Conservation (phyloP, 179 eudicot genomes). For the Spinacia oleracea region DNA sequence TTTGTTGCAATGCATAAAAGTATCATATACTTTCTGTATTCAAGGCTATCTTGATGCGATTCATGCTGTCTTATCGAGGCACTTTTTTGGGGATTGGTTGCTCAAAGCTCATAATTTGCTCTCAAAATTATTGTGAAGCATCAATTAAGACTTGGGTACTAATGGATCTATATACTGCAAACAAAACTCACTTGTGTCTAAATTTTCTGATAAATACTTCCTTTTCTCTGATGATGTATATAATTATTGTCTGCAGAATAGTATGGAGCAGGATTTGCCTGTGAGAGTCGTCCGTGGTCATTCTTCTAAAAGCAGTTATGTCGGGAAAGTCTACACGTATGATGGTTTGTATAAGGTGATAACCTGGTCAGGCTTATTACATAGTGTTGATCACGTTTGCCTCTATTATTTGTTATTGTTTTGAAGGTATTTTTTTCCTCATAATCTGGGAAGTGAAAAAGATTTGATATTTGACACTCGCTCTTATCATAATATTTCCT, state of each 20-base stretch:
- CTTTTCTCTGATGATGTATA: not conserved
- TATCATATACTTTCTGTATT: too few relatives aligned
- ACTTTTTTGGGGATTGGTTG: too few relatives aligned
- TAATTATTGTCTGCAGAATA: constrained; percentile 50
- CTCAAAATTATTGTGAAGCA: not conserved
- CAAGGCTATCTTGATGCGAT: too few relatives aligned
- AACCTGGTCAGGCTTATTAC: not conserved
- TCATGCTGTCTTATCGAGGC: too few relatives aligned
- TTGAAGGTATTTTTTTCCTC: not conserved
- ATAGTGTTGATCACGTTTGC: not conserved
- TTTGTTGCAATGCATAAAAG: too few relatives aligned
- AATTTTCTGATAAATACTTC: not conserved
- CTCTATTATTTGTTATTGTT: not conserved
- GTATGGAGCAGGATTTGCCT: constrained; percentile 56
- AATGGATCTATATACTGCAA: not conserved
- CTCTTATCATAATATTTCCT: not conserved
- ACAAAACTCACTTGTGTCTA: not conserved
- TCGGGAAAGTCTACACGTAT: constrained; percentile 88
- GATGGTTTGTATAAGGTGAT: constrained; percentile 90
- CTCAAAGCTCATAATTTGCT: not conserved
- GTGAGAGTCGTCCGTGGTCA: constrained; percentile 87
- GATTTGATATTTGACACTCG: not conserved
- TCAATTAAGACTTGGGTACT: not conserved
- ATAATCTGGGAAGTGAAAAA: too few relatives aligned
- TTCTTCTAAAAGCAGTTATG: constrained; percentile 63